Evolutionary conservation across 2,329 filamentous ascomycete species (phyloP), one percentile per base, ranked within the genome.

Genomic region (Alternaria arborescens): DNA sequence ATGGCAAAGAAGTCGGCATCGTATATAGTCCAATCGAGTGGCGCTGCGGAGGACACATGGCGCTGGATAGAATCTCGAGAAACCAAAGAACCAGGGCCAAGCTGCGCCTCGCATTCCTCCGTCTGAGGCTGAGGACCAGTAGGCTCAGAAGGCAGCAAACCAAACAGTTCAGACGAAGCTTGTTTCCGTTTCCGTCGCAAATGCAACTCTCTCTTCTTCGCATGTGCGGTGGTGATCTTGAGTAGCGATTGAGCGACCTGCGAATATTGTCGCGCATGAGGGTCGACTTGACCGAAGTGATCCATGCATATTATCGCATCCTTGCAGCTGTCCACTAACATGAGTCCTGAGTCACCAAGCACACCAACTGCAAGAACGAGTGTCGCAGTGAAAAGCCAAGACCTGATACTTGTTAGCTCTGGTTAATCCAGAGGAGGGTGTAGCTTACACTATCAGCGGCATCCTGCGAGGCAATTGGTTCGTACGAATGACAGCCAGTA

Each of bases 341-440:
- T 55, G 0, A 69, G 62, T 1, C 71, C 70, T 6, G 69, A 70
- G 28, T 71, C 59, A 2, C 73, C 73, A 3, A 75, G 61, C 1
- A 69, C 64, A 12, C 71, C 69, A 10, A 74, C 72, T 20, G 70
- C 68, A 34, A 75, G 28, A 3, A 74, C 72, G 4, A 75, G 71
- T 14, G 73, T 70, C 22, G 72, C 66, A 10, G 73, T 74, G 38
- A 74, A 75, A 7, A 75, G 68, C 73, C 73, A 75, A 11, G 73
- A 71, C 20, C 71, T 74, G 6, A 5, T 32, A 7, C 34, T 14
- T 11, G 44, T 66, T 22, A 68, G 57, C 30, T 8, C 24, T 3
- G 5, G 8, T 8, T 16, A 0, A 7, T 40, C 10, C 6, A 10
- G 4, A 6, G 8, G 14, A 11, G 2, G 12, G 2, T 22, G 10